phyloP scores from a whole-genome alignment of 2,329 filamentous ascomycete genomes.

The Stemphylium lycopersici region DNA sequence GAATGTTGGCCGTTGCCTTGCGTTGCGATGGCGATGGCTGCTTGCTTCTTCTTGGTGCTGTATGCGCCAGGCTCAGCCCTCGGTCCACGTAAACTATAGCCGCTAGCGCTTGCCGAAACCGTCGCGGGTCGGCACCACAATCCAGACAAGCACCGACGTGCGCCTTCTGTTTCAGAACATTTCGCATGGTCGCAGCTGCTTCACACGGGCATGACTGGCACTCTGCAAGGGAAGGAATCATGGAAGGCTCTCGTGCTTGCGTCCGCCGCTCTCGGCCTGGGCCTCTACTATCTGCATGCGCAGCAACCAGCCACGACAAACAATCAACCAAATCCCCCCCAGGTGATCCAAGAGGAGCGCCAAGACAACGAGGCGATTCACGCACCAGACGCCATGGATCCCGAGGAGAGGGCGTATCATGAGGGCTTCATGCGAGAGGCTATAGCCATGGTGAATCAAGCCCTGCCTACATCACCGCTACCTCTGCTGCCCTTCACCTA shows the following conservation, averaged over 20 bases:
- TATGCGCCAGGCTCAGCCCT: conserved; percentile 18
- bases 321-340: conserved; percentile 14
- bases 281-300: conserved; percentile 23
- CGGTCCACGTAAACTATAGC: conserved; percentile 39
- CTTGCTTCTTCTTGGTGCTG: conserved; percentile 7
- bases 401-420: conserved; percentile 56
- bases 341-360: conserved; percentile 25
- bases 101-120: conserved; percentile 35
- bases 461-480: conserved; percentile 6
- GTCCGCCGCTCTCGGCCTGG: conserved; percentile 29
- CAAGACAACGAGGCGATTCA: conserved; percentile 37
- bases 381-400: conserved; percentile 36
- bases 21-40: conserved; percentile 22
- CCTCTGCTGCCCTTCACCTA: conserved; percentile 1
- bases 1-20: conserved; percentile 31
- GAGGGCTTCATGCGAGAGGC: conserved; percentile 81
- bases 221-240: conserved; percentile 22
- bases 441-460: conserved; percentile 73
- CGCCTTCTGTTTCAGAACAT: conserved; percentile 29
- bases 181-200: conserved; percentile 24
- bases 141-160: conserved; percentile 24
- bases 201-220: conserved; percentile 18
- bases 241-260: conserved; percentile 28
- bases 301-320: conserved; percentile 16
- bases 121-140: conserved; percentile 24